Evolutionary conservation across 2,329 filamentous ascomycete genomes (phyloP), one percentile per base, ranked within the genome.

Genomic region (Fusarium miscanthi): DNA sequence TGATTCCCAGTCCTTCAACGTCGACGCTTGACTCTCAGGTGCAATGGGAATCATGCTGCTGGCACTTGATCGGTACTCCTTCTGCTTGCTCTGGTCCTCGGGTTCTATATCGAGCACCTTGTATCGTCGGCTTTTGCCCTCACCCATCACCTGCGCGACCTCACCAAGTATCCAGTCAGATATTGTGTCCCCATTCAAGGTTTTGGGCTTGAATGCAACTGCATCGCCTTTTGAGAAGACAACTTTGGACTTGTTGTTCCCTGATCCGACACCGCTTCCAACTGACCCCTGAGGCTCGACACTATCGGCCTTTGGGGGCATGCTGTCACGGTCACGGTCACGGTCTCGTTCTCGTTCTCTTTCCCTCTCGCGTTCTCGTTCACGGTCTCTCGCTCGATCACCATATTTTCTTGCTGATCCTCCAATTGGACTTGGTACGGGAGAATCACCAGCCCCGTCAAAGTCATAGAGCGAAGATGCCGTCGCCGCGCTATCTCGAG

Each of bases 91-190:
- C 75, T 85, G 89, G 78, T 89, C 89, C 76, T 94, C 93, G 3
- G 93, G 92, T 78, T 94, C 93, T 35, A 92, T 91, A 77, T 95
- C 93, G 75, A 94, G 89, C 30, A 95, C 93, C 80, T 92, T 92
- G 82, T 95, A 95, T 48, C 92, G 89, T 77, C 92, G 87, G 78
- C 90, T 92, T 80, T 94, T 94, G 59, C 92, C 92, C 67, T 95
- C 92, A 19, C 92, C 93, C 58, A 90, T 87, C 19, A 95, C 91
- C 58, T 89, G 89, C 67, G 92, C 92, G 57, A 95, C 93, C 66
- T 92, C 92, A 56, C 93, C 93, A 52, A 95, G 88, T 61, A 95
- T 95, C 86, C 90, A 93, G 74, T 92, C 91, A 7, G 81, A 78
- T 25, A 77, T 74, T 81, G 84, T 78, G 80, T 88, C 79, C 46